Conservation (phyloP, 371 early-diverging fungal genomes). For the Sporodiniella umbellata region DNA sequence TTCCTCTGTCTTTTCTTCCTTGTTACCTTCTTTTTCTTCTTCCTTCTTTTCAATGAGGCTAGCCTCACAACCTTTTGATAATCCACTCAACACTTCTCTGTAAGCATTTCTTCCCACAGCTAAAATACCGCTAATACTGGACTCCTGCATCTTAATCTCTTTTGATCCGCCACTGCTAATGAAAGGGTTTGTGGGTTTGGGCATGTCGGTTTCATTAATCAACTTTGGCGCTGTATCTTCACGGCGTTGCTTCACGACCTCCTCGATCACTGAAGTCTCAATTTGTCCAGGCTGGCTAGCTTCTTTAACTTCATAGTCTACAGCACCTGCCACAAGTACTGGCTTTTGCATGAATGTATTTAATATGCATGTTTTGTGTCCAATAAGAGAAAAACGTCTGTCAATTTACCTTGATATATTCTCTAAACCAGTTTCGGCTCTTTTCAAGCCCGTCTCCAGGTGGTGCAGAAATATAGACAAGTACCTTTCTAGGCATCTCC, state of each 20-base stretch:
- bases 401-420: conserved; percentile 73
- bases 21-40: conserved; percentile 10
- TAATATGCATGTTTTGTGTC: too few species aligned
- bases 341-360: too few species aligned
- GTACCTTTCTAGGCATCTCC: conserved; percentile 68
- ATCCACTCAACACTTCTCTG: conserved; percentile 57
- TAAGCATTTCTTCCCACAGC: conserved; percentile 62
- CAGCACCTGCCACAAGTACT: conserved; percentile 64
- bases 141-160: not conserved
- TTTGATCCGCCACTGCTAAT: not conserved
- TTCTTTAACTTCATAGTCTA: conserved; percentile 69
- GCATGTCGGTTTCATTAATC: too few species aligned
- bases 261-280: conserved; percentile 52
- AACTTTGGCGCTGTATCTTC: conserved; percentile 26
- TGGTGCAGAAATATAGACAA: conserved; percentile 61
- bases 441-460: conserved; percentile 69
- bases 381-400: too few species aligned
- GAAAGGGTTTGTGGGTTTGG: conserved; percentile 13
- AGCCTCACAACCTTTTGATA: conserved; percentile 57
- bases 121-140: conserved; percentile 51
- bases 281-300: conserved; percentile 51
- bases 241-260: conserved; percentile 49
- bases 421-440: conserved; percentile 61
- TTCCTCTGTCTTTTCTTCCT: not conserved
- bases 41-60: conserved; percentile 29